Conservation (phyloP, 2,329 filamentous ascomycete genomes). For the Tricladium varicosporioides region DNA sequence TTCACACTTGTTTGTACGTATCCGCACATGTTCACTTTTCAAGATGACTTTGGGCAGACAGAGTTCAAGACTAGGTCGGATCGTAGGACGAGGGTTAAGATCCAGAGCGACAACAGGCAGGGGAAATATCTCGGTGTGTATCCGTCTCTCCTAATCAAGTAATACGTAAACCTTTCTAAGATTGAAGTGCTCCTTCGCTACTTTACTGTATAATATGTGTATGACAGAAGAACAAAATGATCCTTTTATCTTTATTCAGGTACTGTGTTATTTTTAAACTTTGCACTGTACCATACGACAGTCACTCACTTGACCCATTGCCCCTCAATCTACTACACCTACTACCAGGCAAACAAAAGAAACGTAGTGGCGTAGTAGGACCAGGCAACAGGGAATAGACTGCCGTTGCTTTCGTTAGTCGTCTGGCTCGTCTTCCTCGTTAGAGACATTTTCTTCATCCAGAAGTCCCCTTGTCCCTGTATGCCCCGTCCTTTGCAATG, state of each 20-base stretch:
- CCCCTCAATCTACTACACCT: constrained; percentile 43
- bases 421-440: constrained; percentile 66
- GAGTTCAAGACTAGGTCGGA: constrained; percentile 11
- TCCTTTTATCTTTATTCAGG: too few species aligned
- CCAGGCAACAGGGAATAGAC: constrained; percentile 65
- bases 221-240: too few species aligned
- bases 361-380: constrained; percentile 27
- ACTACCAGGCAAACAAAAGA: constrained; percentile 19
- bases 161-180: background rate
- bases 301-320: constrained; percentile 62
- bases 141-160: constrained; percentile 26
- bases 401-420: constrained; percentile 57
- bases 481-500: constrained; percentile 29
- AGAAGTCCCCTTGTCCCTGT: constrained; percentile 35
- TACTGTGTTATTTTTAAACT: too few species aligned
- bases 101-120: background rate
- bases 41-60: constrained; percentile 34
- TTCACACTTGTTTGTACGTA: constrained; percentile 34
- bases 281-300: constrained; percentile 44
- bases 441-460: constrained; percentile 55
- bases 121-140: constrained; percentile 28
- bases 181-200: background rate
- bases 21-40: constrained; percentile 27
- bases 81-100: constrained; percentile 1
- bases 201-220: background rate